Evolutionary conservation across 2,329 filamentous ascomycete species (phyloP), one percentile per base, ranked within the genome.

Genomic region (Cladosporium oxysporum): DNA sequence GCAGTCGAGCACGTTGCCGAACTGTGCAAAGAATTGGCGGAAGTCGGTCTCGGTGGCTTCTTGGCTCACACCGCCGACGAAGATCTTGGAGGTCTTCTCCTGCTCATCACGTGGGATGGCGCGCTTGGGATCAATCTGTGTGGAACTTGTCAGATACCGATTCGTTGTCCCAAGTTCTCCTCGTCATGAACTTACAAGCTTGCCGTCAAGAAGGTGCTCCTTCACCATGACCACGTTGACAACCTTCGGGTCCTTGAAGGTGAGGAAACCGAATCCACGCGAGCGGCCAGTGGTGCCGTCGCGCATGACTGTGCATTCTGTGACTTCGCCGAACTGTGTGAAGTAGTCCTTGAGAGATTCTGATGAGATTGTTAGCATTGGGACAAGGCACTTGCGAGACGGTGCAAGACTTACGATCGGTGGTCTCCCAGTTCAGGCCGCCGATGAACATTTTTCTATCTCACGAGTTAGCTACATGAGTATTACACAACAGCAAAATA

Each of bases 161-260:
- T 16, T 18, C 31, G 5, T 52, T 11, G 12, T 21, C 2, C 10
- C 35, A 21, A 21, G 18, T 14, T 7, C 11, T 8, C 31, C 1
- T 21, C 0, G 1, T 71, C 66, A 66, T 65, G 62, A 66, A 82
- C 91, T 83, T 86, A 98, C 95, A 79, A 99, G 97, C 80, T 99
- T 99, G 68, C 95, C 95, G 77, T 99, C 95, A 26, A 99, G 86
- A 73, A 94, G 96, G 79, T 99, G 95, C 78, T 99, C 95, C 81
- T 99, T 99, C 69, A 99, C 95, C 95, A 99, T 99, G 70, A 99
- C 95, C 71, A 93, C 96, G 77, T 99, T 99, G 71, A 99, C 95
- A 4, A 92, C 97, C 82, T 97, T 97, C 58, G 95, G 91, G 76
- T 99, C 95, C 77, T 92, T 96, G 84, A 99, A 99, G 0, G 95